A percentile compares a stretch with the other conserved stretches of the same genome.
phyloP scores from a whole-genome alignment of 2,329 filamentous ascomycete species.

The Diaporthe vexans region DNA sequence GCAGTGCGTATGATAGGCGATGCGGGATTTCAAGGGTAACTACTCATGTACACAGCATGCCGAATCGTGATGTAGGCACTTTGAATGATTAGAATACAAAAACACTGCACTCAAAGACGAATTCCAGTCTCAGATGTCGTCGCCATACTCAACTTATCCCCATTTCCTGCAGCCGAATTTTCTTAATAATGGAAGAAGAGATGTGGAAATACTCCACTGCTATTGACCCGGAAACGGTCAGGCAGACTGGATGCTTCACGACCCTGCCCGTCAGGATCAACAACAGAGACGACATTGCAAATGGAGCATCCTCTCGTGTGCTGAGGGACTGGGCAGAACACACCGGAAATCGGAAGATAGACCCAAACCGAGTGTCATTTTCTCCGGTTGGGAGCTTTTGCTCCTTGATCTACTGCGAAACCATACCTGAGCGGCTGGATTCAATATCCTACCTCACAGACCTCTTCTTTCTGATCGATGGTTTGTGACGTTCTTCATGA shows the following conservation, averaged over 20 bases:
- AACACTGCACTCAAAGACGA: background rate
- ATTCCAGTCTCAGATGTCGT: background rate
- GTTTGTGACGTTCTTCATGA: background rate
- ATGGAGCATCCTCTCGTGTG: background rate
- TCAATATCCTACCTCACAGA: conserved; percentile 9
- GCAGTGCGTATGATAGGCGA: background rate
- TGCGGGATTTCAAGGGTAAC: background rate
- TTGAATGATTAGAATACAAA: background rate
- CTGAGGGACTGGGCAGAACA: conserved; percentile 8
- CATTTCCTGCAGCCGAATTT: background rate
- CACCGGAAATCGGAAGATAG: background rate
- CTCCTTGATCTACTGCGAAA: conserved; percentile 13
- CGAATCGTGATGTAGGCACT: background rate
- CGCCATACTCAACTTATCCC: background rate
- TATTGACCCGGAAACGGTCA: background rate
- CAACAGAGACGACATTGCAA: conserved; percentile 8
- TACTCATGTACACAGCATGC: background rate
- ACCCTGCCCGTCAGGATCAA: conserved; percentile 6
- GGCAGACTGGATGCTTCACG: conserved; percentile 22
- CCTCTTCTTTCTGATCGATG: background rate
- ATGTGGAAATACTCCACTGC: conserved; percentile 10
- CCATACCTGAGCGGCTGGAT: conserved; percentile 10
- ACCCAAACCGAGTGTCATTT: background rate
- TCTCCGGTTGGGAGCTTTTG: conserved; percentile 16
- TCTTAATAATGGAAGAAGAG: background rate